A percentile compares a stretch with the other conserved stretches of the same genome.
These are phyloP conservation scores for Periconia sp. DNA, from an alignment of 2,329 filamentous ascomycete genomes.

Conservation along the genomic window DNA sequence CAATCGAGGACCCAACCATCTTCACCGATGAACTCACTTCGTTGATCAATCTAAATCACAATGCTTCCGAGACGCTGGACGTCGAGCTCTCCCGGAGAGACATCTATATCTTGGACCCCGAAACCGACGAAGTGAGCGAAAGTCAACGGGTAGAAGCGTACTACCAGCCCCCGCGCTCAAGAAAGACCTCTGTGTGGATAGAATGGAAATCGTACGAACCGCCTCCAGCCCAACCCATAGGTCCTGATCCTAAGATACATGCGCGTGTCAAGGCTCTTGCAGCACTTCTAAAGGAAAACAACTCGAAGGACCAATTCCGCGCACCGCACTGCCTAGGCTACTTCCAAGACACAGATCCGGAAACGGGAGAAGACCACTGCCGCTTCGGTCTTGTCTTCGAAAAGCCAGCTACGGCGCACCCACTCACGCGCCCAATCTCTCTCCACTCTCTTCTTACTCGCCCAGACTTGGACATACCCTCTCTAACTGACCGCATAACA, in stretches of 20 bases:
- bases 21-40: conserved; percentile 33
- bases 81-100: conserved; percentile 26
- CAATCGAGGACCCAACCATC: conserved; percentile 34
- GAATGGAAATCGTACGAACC: conserved; percentile 46
- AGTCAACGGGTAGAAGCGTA: conserved; percentile 36
- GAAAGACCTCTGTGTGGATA: conserved; percentile 40
- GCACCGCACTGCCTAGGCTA: conserved; percentile 45
- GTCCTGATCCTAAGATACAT: conserved; percentile 32
- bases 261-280: conserved; percentile 41
- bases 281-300: conserved; percentile 39
- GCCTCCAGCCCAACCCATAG: conserved; percentile 20
- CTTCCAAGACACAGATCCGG: conserved; percentile 35
- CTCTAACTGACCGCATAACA: conserved; percentile 58
- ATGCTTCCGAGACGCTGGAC: conserved; percentile 24
- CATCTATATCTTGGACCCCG: conserved; percentile 21
- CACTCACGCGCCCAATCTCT: conserved; percentile 53
- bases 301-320: conserved; percentile 35
- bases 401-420: conserved; percentile 49
- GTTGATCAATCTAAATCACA: conserved; percentile 28
- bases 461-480: conserved; percentile 45
- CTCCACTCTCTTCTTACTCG: conserved; percentile 55
- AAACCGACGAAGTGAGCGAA: conserved; percentile 22
- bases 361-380: conserved; percentile 28
- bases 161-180: conserved; percentile 24
- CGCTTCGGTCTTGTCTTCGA: conserved; percentile 63